phyloP scores from a whole-genome alignment of 805 yeast genomes.

The Candida vartiovaarae region DNA sequence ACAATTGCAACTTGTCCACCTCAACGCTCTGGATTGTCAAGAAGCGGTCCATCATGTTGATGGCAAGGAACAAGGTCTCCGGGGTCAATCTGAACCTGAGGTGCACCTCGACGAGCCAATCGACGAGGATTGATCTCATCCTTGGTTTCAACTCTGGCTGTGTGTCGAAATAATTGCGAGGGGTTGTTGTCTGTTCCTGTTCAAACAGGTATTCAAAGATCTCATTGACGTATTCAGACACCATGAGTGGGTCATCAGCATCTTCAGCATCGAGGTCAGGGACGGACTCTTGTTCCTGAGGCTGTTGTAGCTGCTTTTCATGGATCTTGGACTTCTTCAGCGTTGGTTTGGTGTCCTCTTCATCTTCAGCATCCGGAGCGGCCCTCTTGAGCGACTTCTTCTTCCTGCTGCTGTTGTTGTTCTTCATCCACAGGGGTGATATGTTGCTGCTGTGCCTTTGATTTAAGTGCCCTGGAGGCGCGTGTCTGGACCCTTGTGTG shows the following conservation, averaged over 20 bases:
- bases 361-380: background rate
- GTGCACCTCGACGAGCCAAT: conserved; percentile 91
- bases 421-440: no score
- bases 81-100: conserved; percentile 74
- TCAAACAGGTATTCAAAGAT: conserved; percentile 72
- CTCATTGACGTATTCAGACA: conserved; percentile 79
- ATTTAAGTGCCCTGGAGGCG: background rate
- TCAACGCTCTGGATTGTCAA: conserved; percentile 68
- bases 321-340: background rate
- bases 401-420: background rate
- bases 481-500: background rate
- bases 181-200: conserved; percentile 62
- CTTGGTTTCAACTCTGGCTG: conserved; percentile 68
- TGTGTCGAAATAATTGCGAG: conserved; percentile 38
- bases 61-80: conserved; percentile 77
- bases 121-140: conserved; percentile 83
- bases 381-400: background rate
- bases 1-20: conserved; percentile 71
- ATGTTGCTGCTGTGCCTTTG: background rate
- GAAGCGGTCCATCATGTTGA: conserved; percentile 82
- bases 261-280: conserved; percentile 63
- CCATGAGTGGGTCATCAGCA: conserved; percentile 76
- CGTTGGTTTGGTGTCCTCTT: background rate
- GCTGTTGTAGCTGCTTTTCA: background rate
- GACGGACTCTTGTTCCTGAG: background rate